Evolutionary conservation across 2,329 filamentous ascomycete species (phyloP).

Genomic region (Colletotrichum limetticola): DNA sequence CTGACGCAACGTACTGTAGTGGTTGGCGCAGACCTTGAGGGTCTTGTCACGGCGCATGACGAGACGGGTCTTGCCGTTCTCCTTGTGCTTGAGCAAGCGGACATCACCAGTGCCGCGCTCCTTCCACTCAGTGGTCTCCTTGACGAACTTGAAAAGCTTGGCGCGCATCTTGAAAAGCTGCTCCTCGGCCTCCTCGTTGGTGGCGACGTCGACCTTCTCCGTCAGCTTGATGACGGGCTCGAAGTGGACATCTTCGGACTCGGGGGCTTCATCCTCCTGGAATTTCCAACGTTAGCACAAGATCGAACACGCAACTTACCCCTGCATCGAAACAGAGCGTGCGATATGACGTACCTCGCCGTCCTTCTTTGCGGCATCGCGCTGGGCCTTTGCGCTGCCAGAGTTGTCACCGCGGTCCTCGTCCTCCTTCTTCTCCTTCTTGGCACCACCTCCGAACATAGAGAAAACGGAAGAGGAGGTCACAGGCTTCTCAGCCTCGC

Average conservation of each 20-base stretch:
- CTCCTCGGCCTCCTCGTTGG: conserved; percentile 98
- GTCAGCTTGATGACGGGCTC: conserved; percentile 96
- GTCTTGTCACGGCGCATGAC: conserved; percentile 99
- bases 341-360: conserved; percentile 59
- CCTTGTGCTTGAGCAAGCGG: conserved; percentile 96
- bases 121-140: conserved; percentile 95
- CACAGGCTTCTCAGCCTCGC: conserved; percentile 52
- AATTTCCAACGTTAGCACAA: conserved; percentile 9
- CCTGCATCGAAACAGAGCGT: not conserved
- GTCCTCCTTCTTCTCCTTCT: conserved; percentile 94
- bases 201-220: conserved; percentile 96
- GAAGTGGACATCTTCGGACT: conserved; percentile 95
- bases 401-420: conserved; percentile 88
- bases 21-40: conserved; percentile 99
- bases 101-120: conserved; percentile 98
- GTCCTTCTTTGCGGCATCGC: conserved; percentile 67
- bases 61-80: conserved; percentile 96
- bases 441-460: conserved; percentile 98
- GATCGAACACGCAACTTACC: not conserved
- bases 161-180: conserved; percentile 99
- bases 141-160: conserved; percentile 98
- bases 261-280: conserved; percentile 78
- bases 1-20: conserved; percentile 81
- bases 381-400: conserved; percentile 86
- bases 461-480: conserved; percentile 83